These are phyloP conservation scores for Aspergillus funiculosus DNA, from an alignment of 495 filamentous ascomycete genomes.

Conservation along the genomic window DNA sequence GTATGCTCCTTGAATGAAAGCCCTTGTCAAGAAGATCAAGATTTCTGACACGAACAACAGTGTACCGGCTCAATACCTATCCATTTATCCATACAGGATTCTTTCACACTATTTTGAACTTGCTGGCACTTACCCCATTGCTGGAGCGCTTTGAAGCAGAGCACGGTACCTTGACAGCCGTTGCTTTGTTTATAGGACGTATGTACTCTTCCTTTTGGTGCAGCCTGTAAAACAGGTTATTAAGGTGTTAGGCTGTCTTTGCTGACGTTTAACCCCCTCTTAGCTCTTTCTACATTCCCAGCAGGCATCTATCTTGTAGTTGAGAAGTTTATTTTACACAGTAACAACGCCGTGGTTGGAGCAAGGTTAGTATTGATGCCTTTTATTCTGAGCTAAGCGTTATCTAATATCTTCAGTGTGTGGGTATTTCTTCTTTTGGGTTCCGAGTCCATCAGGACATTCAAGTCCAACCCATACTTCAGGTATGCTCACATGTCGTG, in stretches of 20 bases:
- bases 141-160: slow-evolving; percentile 92
- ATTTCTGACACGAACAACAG: slow-evolving; percentile 40
- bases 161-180: slow-evolving; percentile 78
- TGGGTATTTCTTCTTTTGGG: slow-evolving; percentile 87
- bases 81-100: slow-evolving; percentile 79
- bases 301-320: slow-evolving; percentile 64
- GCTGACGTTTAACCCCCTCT: slow-evolving; percentile 13
- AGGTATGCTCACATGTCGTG: slow-evolving; percentile 29
- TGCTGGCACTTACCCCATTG: slow-evolving; percentile 72
- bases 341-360: slow-evolving; percentile 68
- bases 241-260: background rate
- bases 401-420: slow-evolving; percentile 49
- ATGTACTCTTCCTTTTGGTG: too few species aligned
- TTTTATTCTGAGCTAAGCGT: background rate
- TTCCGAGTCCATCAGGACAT: slow-evolving; percentile 77
- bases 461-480: slow-evolving; percentile 67
- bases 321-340: slow-evolving; percentile 59
- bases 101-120: slow-evolving; percentile 74
- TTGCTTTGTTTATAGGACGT: slow-evolving; percentile 86
- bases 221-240: too few species aligned
- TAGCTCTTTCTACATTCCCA: slow-evolving; percentile 76
- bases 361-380: slow-evolving; percentile 58
- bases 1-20: slow-evolving; percentile 49
- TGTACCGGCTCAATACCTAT: slow-evolving; percentile 90
- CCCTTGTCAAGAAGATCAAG: background rate